phyloP scores from a whole-genome alignment of 139 green algal genomes.

The Haematococcus lacustris region DNA sequence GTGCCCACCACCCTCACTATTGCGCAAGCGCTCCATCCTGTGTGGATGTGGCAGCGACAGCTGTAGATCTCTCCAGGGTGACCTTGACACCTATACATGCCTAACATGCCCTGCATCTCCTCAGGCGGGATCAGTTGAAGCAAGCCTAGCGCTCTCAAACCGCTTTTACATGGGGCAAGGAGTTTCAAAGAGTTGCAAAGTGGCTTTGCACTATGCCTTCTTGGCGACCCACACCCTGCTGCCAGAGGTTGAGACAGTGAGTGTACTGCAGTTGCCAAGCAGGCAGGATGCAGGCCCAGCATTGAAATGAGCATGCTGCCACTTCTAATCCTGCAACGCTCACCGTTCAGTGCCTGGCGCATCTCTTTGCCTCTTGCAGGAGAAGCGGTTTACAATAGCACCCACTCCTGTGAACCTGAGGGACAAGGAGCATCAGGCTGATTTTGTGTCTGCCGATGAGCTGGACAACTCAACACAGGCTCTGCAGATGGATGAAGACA shows the following conservation, averaged over 20 bases:
- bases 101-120: no score
- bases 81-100: no score
- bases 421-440: constrained; percentile 13
- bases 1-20: no score
- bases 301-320: no score
- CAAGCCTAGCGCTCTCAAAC: constrained; percentile 25
- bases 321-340: no score
- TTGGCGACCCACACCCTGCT: constrained; percentile 11
- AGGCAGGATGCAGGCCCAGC: no score
- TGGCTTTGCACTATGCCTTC: constrained; percentile 9
- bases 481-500: constrained; percentile 39
- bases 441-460: constrained; percentile 19
- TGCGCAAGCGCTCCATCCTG: no score
- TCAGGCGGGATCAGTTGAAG: no score
- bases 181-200: constrained; percentile 12
- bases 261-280: no score
- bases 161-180: constrained; percentile 15
- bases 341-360: no score
- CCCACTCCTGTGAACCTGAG: constrained; percentile 21
- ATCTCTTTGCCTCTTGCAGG: constrained; percentile 1
- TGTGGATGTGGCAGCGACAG: no score
- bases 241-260: constrained; percentile 14
- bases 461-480: constrained; percentile 22
- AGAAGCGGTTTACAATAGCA: constrained; percentile 3
- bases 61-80: no score